Base-by-base conservation (phyloP, 2,329 filamentous ascomycete genomes). In the Tolypocladium album region DNA sequence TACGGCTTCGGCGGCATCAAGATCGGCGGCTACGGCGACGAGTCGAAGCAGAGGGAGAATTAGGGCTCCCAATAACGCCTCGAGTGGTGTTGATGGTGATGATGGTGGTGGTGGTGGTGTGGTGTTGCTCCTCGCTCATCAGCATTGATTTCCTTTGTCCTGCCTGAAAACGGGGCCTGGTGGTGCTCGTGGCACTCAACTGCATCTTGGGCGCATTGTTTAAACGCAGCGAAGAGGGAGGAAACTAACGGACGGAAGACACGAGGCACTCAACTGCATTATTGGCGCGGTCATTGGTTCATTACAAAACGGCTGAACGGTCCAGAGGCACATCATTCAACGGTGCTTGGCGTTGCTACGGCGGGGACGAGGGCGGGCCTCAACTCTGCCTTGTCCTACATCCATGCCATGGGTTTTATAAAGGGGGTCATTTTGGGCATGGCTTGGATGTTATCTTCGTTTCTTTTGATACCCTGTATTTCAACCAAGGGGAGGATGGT, bases 1-100 rank as follows among this genome's bases (percentile, higher is more conserved):
- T 90, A 86, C 61, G 75, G 73, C 1, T 76, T 77, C 39, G 77
- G 76, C 17, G 80, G 79, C 24, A 78, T 77, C 60, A 77, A 76
- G 36, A 75, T 83, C 63, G 83, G 77, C 52, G 82, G 83, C 1
- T 86, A 85, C 61, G 77, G 82, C 13, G 76, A 82, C n/a, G 82
- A 85, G 75, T 76, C 73, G 56, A 78, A 72, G 66, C 68, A 67
- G 45, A 71, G 67, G 20, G 64, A 72, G 60, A 60, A 45, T 15
- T 75, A 69, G 60, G 15, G 15, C 9, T 39, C 22, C n/a, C n/a
- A 4, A n/a, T 8, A 22, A 27, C 45, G 15, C 22, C 45, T 17
- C 22, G 6, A 17, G 13, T 12, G 27, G 27, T 3, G 27, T 3
- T 31, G 27, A 5, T 31, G 27, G 27, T 3, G 27, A 5, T 3